Base-by-base conservation (phyloP, 2,329 filamentous ascomycete genomes). In the Knufia petricola region DNA sequence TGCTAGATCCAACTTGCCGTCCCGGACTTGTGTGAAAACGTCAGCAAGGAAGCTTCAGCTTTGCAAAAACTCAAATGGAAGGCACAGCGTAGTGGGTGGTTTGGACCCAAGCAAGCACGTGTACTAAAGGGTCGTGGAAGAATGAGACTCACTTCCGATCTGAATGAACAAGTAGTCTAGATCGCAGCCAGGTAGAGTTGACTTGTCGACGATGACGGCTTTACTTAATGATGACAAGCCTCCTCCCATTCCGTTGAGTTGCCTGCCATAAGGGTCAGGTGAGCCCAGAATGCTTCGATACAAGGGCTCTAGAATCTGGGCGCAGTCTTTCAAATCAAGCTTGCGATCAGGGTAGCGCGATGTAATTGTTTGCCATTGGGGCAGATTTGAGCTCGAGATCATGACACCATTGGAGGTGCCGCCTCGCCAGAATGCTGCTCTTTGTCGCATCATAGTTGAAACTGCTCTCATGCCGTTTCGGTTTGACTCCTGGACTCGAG, bases 131-230 rank as follows among this genome's bases (percentile, higher is more conserved):
- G 6, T 12, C 6, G 26, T 28, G 12, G 26, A 12, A 28, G 12
- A 28, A n/a, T 7, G 4, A 17, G 9, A 36, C 32, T n/a, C 15
- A 36, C 32, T 36, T 2, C 82, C 82, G 4, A 87, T 68, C 32
- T 81, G 78, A 1, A 82, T 76, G 60, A 87, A 87, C 0, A 82
- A 87, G 59, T 82, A 87, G 51, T 85, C 78, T 10, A 86, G 70
- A 54, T 85, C 76, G 0, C 73, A 73, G 21, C 71, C 73, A 0
- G 62, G 51, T 13, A 70, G 66, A 2, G 63, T 60, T 2, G 78
- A 71, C 1, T 68, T 67, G 2, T 73, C 75, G 1, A 88, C 71
- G 1, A 55, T 49, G 41, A 55, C 53, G 20, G 87, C 71, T 63
- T 88, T 88, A 49, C 78, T 83, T 2, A 84, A 75, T 37, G 77